These are phyloP conservation scores for Vaccinium vitisidaea DNA, from an alignment of 148 eudicot species.

Conservation along the genomic window DNA sequence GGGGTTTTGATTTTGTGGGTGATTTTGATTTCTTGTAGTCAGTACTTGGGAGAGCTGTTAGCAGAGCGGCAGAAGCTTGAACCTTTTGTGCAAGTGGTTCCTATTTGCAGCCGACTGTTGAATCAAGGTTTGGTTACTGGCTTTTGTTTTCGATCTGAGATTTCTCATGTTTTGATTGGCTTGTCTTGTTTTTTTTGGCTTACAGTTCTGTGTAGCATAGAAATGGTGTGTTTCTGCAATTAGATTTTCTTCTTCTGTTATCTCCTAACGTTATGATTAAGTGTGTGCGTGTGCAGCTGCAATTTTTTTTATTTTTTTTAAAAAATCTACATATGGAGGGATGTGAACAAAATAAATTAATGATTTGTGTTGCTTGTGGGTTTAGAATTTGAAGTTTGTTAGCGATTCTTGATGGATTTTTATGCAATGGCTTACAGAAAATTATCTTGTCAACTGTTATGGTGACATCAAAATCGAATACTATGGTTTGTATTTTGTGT, in stretches of 20 bases:
- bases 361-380: background rate
- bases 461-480: background rate
- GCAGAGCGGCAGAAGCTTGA: constrained; percentile 43
- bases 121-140: constrained; percentile 39
- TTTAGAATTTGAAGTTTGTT: background rate
- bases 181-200: background rate
- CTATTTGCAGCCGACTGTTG: constrained; percentile 41
- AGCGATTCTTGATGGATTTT: background rate
- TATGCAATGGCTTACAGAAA: background rate
- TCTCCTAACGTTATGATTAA: background rate
- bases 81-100: constrained; percentile 43
- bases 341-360: background rate
- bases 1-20: constrained; percentile 11
- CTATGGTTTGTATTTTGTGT: background rate
- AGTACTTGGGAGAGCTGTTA: constrained; percentile 43
- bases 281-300: background rate
- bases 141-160: constrained; percentile 25
- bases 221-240: background rate
- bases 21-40: constrained; percentile 24
- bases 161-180: constrained; percentile 7
- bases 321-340: background rate
- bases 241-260: background rate
- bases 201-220: background rate
- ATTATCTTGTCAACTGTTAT: background rate
- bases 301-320: background rate